Conservation (phyloP, 2,329 filamentous ascomycete genomes). For the Ascochyta koolunga region DNA sequence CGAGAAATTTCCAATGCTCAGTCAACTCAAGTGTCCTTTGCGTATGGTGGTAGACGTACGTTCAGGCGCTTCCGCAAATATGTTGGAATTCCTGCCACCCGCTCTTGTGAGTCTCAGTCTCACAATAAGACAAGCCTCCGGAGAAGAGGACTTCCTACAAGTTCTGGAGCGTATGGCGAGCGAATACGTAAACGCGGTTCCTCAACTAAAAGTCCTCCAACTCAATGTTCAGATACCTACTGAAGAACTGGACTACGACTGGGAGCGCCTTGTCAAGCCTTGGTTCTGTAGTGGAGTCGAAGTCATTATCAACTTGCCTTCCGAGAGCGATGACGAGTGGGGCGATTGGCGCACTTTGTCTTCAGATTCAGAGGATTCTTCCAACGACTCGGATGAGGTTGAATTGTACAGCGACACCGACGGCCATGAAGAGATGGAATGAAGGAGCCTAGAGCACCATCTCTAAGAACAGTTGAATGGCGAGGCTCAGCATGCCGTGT, state of each 20-base stretch:
- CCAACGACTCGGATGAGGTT: conserved; percentile 25
- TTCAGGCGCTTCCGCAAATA: conserved; percentile 3
- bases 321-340: conserved; percentile 7
- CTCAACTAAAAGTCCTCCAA: conserved; percentile 14
- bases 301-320: conserved; percentile 13
- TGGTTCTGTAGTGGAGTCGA: conserved; percentile 13
- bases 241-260: conserved; percentile 17
- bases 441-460: background rate
- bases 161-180: conserved; percentile 23
- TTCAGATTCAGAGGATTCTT: conserved; percentile 18
- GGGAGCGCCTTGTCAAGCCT: conserved; percentile 12
- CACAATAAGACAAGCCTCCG: conserved; percentile 2
- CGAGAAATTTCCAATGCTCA: conserved; percentile 17
- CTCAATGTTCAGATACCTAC: conserved; percentile 6
- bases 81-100: conserved; percentile 20
- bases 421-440: background rate
- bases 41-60: conserved; percentile 13
- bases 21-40: conserved; percentile 21
- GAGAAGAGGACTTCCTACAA: conserved; percentile 12
- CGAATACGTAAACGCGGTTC: conserved; percentile 8
- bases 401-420: conserved; percentile 19
- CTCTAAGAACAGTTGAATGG: background rate
- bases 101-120: conserved; percentile 18
- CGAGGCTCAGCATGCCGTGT: background rate
- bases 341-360: conserved; percentile 13